Base-by-base conservation (phyloP, 768 basidiomycete genomes). In the Collybiopsis luxurians region DNA sequence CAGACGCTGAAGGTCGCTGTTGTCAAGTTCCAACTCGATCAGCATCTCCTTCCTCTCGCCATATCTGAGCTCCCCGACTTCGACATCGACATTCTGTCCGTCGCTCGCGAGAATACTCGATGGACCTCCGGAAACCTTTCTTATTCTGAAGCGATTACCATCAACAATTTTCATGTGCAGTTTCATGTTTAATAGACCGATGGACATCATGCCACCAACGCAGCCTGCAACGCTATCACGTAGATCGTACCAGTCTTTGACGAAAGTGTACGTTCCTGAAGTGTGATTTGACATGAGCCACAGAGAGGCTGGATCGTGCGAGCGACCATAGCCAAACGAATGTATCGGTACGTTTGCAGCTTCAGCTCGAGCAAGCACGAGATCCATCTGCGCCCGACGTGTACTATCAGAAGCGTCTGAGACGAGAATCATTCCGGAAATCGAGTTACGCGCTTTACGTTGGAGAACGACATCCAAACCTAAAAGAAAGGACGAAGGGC, bases 201-300 rank as follows among this genome's bases (percentile, higher is more conserved):
- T 95, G 27, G 90, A 92, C 87, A 98, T 90, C 86, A 98, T 89
- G 1, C 95, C 96, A 4, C 96, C 97, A 15, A 98, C 80, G 66
- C 93, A 94, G 4, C 97, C 97, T 4, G 95, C 93, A 30, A 99
- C 80, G 60, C 94, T 90, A 64, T 90, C 87, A 23, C 92, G 86
- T 28, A 98, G 85, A 69, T 98, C 92, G 69, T 98, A 95, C 90
- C 95, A 98, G 67, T 97, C 96, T 73, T 91, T 92, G 59, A 98
- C 94, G 64, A 97, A 99, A 3, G 95, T 98, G 74, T 98, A 98
- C 27, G 95, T 97, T 24, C 97, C 97, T 61, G 85, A 85, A 2
- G 97, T 98, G 70, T 98, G 95, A 70, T 98, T 98, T 10, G 95
- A 98, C 82, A 99, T 95, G 45, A 98, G 85, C 97, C 97, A 98